phyloP scores from a whole-genome alignment of 208 protist species.

The Trypanosoma scelopori region DNA sequence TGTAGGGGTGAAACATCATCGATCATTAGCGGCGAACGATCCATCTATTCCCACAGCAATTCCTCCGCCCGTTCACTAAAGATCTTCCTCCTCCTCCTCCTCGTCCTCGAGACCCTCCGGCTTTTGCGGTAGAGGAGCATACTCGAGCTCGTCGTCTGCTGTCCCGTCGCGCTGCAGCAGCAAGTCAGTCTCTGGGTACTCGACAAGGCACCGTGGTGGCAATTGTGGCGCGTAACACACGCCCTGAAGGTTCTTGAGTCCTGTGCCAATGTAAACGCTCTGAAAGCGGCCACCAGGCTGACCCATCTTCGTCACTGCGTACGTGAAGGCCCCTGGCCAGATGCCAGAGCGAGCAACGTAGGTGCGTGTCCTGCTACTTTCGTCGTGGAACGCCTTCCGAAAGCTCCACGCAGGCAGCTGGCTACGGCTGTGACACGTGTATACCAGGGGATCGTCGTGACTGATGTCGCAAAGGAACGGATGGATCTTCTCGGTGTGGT shows the following conservation, averaged over 20 bases:
- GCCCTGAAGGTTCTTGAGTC: constrained; percentile 75
- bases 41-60: background rate
- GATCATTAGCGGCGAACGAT: background rate
- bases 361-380: constrained; percentile 59
- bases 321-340: constrained; percentile 88
- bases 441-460: constrained; percentile 67
- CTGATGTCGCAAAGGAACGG: constrained; percentile 83
- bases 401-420: constrained; percentile 85
- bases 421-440: constrained; percentile 73
- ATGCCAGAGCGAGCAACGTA: constrained; percentile 79
- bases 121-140: constrained; percentile 69
- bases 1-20: background rate
- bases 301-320: constrained; percentile 64
- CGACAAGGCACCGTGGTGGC: constrained; percentile 63
- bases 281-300: constrained; percentile 70
- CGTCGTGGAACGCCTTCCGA: constrained; percentile 77
- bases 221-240: constrained; percentile 69
- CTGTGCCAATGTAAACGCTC: constrained; percentile 85
- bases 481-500: constrained; percentile 74
- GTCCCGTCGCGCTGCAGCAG: constrained; percentile 82
- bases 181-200: constrained; percentile 76
- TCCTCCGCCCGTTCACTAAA: constrained; percentile 14
- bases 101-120: constrained; percentile 48
- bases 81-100: constrained; percentile 70
- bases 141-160: constrained; percentile 85